Percentiles rank a stretch among this genome's conserved stretches.
These are phyloP conservation scores for Echeveria elegans DNA, from an alignment of 164 flowering plant species.

Conservation along the genomic window DNA sequence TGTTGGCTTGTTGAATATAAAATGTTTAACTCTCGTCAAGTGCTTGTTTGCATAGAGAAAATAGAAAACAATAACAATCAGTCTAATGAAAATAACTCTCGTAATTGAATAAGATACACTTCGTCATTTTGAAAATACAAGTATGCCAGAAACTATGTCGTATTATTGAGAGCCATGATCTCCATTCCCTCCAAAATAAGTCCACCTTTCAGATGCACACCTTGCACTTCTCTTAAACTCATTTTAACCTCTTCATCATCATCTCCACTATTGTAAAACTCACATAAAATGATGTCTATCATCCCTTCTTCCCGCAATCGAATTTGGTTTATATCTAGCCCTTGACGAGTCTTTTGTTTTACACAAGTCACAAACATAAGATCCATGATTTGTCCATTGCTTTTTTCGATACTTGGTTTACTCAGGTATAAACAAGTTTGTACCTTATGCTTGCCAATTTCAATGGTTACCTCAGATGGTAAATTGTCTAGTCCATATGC, in stretches of 20 bases:
- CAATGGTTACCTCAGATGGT: constrained; percentile 30
- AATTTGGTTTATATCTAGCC: not conserved
- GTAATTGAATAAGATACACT: no score
- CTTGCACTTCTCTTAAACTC: not conserved
- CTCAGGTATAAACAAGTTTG: not conserved
- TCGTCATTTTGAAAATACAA: no score
- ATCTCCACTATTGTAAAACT: not conserved
- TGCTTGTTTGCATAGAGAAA: no score
- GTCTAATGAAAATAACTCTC: no score
- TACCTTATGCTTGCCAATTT: constrained; percentile 17
- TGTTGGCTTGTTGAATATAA: no score
- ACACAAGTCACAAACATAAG: not conserved
- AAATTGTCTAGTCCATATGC: constrained; percentile 37
- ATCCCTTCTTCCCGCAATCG: not conserved
- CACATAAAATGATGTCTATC: not conserved
- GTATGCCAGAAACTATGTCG: no score
- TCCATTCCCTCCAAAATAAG: not conserved
- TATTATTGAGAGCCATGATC: not conserved
- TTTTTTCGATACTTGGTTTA: not conserved
- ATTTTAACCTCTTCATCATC: not conserved
- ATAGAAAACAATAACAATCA: no score
- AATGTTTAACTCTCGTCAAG: no score
- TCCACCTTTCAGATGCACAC: not conserved
- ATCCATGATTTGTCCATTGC: not conserved
- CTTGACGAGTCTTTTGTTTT: not conserved